These are phyloP conservation scores for Collybia sordida DNA, from an alignment of 768 basidiomycete species.

Conservation along the genomic window DNA sequence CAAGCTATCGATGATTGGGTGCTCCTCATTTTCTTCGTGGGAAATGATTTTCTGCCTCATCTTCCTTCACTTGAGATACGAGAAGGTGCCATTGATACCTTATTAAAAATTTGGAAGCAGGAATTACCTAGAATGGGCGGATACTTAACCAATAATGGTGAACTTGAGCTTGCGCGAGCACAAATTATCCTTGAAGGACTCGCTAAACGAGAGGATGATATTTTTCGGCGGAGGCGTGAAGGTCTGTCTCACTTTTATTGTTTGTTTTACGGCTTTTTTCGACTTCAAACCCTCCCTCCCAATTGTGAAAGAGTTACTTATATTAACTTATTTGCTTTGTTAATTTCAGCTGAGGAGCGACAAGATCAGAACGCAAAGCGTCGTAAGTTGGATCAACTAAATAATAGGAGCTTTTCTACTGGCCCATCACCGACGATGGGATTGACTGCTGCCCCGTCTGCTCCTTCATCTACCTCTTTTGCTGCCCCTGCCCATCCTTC, in stretches of 20 bases:
- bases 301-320: constrained; percentile 14
- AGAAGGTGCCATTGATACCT: constrained; percentile 97
- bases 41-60: constrained; percentile 99
- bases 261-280: constrained; percentile 11
- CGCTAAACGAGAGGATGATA: constrained; percentile 93
- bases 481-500: constrained; percentile 48
- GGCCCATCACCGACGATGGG: constrained; percentile 52
- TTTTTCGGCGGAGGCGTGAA: constrained; percentile 90
- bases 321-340: constrained; percentile 26
- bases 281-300: constrained; percentile 11
- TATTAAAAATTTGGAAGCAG: constrained; percentile 93
- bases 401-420: constrained; percentile 32
- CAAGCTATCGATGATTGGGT: constrained; percentile 99
- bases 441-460: constrained; percentile 45
- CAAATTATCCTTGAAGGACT: constrained; percentile 96
- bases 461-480: constrained; percentile 31
- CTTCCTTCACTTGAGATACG: constrained; percentile 97
- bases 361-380: constrained; percentile 92
- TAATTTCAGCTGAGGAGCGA: constrained; percentile 80
- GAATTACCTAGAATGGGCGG: constrained; percentile 96
- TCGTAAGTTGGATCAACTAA: constrained; percentile 64
- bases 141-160: constrained; percentile 92
- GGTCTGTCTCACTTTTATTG: constrained; percentile 51
- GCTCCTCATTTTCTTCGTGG: constrained; percentile 99
- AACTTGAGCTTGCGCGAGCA: constrained; percentile 79